Base-by-base conservation (phyloP, 2,329 filamentous ascomycete species). In the Elsinoe perseae region DNA sequence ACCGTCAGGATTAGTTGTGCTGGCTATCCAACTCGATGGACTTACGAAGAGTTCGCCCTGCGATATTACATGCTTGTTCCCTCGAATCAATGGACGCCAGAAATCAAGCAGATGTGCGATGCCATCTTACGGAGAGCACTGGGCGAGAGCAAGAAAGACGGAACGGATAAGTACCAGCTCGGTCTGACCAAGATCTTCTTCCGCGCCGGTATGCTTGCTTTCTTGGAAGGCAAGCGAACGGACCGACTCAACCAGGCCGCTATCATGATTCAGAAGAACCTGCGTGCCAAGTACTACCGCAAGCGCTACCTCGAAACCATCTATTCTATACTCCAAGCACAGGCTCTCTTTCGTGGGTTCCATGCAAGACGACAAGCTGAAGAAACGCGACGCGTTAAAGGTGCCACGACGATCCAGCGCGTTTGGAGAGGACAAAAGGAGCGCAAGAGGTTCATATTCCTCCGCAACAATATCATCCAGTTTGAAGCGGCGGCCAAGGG, bases 121-220 rank as follows among this genome's bases (percentile, higher is more conserved):
- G 86, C 86, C 18, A 98, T 98, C 65, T 74, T 98, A 61, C 85
- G 82, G 58, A 93, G 91, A 72, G 93, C 91, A 1, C 79, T 98
- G 27, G 92, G 75, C 38, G 68, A 69, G 46, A 69, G 89, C 57
- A 84, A 87, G 64, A 73, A 73, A 38, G 74, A 76, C 60, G 84
- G 83, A 63, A 88, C 80, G 42, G 93, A 97, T 75, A 98, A 95
- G 73, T 98, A 97, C 69, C 93, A 98, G 74, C 82, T 98, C 61
- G 93, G 93, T 74, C 78, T 97, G 62, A 97, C 92, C 54, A 98
- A 98, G 77, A 96, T 98, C 69, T 98, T 98, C 77, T 98, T 98
- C 83, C 87, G 93, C 59, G 93, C 93, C 56, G 93, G 93, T 72
- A 98, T 98, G 93, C 84, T 98, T 64, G 93, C 93, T 5, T 96